A percentile compares a stretch with the other conserved stretches of the same genome.
These are phyloP conservation scores for Fusarium sacchari DNA, from an alignment of 2,329 filamentous ascomycete genomes.

Conservation along the genomic window DNA sequence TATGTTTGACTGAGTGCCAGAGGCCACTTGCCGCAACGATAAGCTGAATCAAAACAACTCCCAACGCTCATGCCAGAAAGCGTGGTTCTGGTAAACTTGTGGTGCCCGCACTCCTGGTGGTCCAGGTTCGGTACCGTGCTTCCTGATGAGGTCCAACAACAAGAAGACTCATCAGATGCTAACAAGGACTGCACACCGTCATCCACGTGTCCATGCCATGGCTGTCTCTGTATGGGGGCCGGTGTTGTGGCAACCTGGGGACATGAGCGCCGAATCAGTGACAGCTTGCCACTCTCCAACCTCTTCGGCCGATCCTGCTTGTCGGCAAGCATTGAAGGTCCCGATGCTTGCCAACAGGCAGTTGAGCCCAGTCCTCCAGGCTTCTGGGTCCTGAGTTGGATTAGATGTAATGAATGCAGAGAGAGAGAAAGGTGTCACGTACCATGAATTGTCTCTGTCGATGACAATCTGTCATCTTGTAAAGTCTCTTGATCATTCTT, in stretches of 20 bases:
- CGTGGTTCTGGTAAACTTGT: background rate
- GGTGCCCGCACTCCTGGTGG: conserved; percentile 2
- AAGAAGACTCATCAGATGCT: background rate
- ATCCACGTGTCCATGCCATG: too few relatives aligned
- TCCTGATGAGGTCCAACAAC: background rate
- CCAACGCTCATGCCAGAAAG: background rate
- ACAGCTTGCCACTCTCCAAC: too few relatives aligned
- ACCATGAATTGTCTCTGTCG: background rate
- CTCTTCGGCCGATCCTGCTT: background rate
- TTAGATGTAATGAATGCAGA: background rate
- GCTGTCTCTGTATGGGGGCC: too few relatives aligned
- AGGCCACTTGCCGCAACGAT: background rate
- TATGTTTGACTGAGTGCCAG: background rate
- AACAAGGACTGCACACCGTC: background rate
- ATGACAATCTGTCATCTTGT: background rate
- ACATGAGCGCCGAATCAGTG: too few relatives aligned
- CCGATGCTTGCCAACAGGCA: background rate
- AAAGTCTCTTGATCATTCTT: background rate
- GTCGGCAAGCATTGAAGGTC: background rate
- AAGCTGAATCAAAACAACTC: background rate
- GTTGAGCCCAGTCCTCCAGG: background rate
- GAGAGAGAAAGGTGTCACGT: background rate
- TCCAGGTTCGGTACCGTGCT: background rate
- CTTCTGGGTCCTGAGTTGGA: background rate
- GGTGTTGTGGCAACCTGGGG: too few relatives aligned